These are phyloP conservation scores for Kurtzmaniella fragi DNA, from an alignment of 805 yeast genomes.

Conservation along the genomic window DNA sequence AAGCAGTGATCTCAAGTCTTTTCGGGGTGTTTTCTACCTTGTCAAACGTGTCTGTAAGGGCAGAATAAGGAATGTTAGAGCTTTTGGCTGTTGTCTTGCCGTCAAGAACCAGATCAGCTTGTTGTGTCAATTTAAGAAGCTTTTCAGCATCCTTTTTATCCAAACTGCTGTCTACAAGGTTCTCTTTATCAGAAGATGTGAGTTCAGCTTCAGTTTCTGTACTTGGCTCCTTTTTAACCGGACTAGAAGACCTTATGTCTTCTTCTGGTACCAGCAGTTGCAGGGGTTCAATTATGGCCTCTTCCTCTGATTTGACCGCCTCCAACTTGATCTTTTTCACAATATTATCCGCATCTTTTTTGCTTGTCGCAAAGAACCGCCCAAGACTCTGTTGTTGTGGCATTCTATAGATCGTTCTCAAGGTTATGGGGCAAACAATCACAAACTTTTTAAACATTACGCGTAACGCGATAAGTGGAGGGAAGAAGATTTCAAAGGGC, in stretches of 20 bases:
- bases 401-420: conserved; percentile 8
- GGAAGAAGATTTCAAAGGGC: no score
- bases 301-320: not conserved
- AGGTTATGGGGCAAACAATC: not conserved
- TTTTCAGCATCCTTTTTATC: not conserved
- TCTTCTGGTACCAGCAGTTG: not conserved
- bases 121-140: conserved; percentile 2
- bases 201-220: conserved; percentile 1
- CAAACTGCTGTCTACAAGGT: not conserved
- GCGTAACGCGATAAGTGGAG: no score
- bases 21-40: conserved; percentile 76
- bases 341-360: conserved; percentile 1
- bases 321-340: conserved; percentile 2
- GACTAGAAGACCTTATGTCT: not conserved
- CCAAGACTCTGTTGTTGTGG: conserved; percentile 31
- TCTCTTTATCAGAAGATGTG: not conserved
- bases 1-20: conserved; percentile 73
- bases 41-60: conserved; percentile 64
- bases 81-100: conserved; percentile 5
- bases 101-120: conserved; percentile 1
- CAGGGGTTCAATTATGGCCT: not conserved
- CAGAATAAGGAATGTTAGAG: conserved; percentile 26
- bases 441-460: conserved; percentile 7
- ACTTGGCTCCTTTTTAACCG: not conserved
- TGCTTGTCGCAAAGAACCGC: conserved; percentile 19